Base-by-base conservation (phyloP, 2,329 filamentous ascomycete genomes). In the Dothiorella sarmentorum region DNA sequence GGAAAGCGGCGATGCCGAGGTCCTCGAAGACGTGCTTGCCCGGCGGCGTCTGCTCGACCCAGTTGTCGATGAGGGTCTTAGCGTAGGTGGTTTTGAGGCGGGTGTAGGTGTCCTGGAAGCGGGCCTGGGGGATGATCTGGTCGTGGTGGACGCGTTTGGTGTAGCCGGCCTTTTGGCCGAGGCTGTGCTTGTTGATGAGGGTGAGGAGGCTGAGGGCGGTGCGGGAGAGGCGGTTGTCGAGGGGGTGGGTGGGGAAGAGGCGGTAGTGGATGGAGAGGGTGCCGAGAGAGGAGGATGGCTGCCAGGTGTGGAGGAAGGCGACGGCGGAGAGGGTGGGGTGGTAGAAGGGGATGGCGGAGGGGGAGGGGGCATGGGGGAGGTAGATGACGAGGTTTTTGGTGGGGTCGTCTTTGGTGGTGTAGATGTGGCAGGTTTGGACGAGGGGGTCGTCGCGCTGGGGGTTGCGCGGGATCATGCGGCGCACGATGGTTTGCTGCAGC, bases 1-100 rank as follows among this genome's bases (percentile, higher is more conserved):
- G 77, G 67, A 97, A 99, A 0, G 93, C 89, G 0, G 93, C 89
- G 62, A 99, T 97, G 3, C 85, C 83, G 18, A 99, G 76, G 69
- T 97, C 93, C 70, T 99, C 94, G 72, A 97, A 97, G 2, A 97
- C 91, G 69, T 97, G 92, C 71, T 97, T 99, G 15, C 79, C 79
- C 0, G 92, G 90, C 69, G 96, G 91, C 0, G 92, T 97, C 53
- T 82, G 82, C 75, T 97, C 94, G 13, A 85, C 86, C 94, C 93
- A 99, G 1, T 74, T 76, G n/a, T 83, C 73, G 13, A 91, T 87
- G 11, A 99, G 76, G 1, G 74, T 67, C 18, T 83, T 82, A 0
- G 90, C 91, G 69, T 97, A 91, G 65, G 83, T 88, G 56, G 83
- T 78, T 74, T 97, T 97, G 6, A 99, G 80, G 17, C 80, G 78